These are phyloP conservation scores for Phlyctochytrium bullatum DNA, from an alignment of 192 early-diverging fungal species.

Conservation along the genomic window DNA sequence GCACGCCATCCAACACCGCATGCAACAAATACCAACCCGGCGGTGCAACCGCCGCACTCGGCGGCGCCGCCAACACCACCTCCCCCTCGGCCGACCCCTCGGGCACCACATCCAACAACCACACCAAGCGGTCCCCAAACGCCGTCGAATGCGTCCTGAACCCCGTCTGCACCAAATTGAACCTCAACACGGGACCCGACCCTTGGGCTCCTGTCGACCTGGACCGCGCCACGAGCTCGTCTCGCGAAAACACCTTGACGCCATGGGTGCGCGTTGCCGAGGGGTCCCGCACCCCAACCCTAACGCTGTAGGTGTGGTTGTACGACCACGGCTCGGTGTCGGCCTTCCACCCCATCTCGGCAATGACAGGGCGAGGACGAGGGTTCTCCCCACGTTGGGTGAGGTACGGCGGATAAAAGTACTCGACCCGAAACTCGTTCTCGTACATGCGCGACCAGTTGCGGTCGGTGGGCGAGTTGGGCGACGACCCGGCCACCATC, in stretches of 20 bases:
- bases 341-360: not conserved
- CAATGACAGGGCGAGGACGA: slow-evolving; percentile 1
- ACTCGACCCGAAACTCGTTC: slow-evolving; percentile 23
- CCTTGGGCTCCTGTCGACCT: too few relatives aligned
- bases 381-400: not conserved
- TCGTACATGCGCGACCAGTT: slow-evolving; percentile 12
- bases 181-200: not conserved
- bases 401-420: slow-evolving; percentile 27
- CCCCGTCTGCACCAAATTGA: slow-evolving; percentile 13
- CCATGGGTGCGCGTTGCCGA: not conserved
- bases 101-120: not conserved
- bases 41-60: slow-evolving; percentile 6
- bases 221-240: not conserved
- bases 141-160: slow-evolving; percentile 27
- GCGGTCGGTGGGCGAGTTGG: slow-evolving; percentile 24
- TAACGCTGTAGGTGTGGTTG: not conserved
- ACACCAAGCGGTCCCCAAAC: slow-evolving; percentile 17
- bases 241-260: not conserved
- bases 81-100: not conserved
- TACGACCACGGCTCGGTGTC: not conserved
- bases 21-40: slow-evolving; percentile 23
- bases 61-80: slow-evolving; percentile 2
- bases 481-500: slow-evolving; percentile 58
- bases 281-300: not conserved
- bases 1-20: slow-evolving; percentile 24